Percentiles rank a stretch among this genome's conserved stretches.
phyloP scores from a whole-genome alignment of 2,329 filamentous ascomycete species.

The Thielaviopsis musarum region DNA sequence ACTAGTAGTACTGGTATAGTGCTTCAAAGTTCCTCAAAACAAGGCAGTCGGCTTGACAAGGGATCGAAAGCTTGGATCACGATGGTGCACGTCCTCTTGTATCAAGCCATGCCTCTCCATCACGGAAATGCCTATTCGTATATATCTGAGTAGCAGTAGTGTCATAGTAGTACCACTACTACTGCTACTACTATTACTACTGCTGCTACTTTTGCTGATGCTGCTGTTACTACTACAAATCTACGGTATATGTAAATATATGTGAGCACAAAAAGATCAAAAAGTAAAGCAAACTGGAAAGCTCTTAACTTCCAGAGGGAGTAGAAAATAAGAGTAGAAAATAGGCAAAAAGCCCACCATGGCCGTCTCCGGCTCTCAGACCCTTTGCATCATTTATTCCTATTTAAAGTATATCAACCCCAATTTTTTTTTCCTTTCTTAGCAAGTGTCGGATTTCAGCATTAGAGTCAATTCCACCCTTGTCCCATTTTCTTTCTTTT shows the following conservation, averaged over 20 bases:
- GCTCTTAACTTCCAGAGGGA: neutral
- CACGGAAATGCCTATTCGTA: neutral
- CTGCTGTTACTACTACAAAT: neutral
- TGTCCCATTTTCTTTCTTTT: neutral
- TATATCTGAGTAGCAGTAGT: neutral
- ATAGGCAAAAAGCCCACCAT: neutral
- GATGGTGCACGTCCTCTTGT: neutral
- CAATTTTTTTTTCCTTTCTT: no score
- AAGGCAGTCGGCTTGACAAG: neutral
- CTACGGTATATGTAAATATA: neutral
- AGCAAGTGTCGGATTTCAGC: neutral
- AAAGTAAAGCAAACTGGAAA: neutral
- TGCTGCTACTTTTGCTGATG: no score
- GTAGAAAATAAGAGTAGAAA: neutral
- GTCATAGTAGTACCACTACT: no score
- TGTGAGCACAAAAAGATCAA: neutral
- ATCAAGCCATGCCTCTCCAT: neutral
- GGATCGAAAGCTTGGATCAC: neutral
- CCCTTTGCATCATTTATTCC: neutral
- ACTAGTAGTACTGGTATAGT: neutral
- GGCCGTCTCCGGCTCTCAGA: neutral
- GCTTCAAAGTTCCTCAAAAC: neutral
- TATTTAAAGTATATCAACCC: neutral
- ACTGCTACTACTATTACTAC: no score
- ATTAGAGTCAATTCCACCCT: neutral